phyloP scores from a whole-genome alignment of 306 rosid genomes.

The peach (Prunus persica) region Prunus_persica_NCBIv2 NC_034014.1:24521501-24522000 shows the following conservation, averaged over 20 bases:
- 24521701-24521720: not conserved
- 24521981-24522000: not conserved
- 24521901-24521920: not conserved
- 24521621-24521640: constrained; percentile 55
- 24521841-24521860: not conserved
- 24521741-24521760: not conserved
- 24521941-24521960: not conserved
- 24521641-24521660: constrained; percentile 4
- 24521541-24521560: constrained; percentile 89
- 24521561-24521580: constrained; percentile 78
- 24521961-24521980: not conserved
- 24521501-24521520: constrained; percentile 65
- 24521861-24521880: not conserved
- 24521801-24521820: not conserved
- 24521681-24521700: not conserved
- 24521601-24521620: constrained; percentile 67
- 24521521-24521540: constrained; percentile 85
- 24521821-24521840: not conserved
- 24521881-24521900: not conserved
- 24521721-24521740: not conserved
- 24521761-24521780: not conserved
- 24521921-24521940: not conserved
- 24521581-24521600: constrained; percentile 82
- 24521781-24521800: not conserved
- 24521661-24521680: constrained; percentile 1